These are phyloP conservation scores for Lithospermum erythrorhizon DNA, from an alignment of 257 asterid species.

Conservation along the genomic window DNA sequence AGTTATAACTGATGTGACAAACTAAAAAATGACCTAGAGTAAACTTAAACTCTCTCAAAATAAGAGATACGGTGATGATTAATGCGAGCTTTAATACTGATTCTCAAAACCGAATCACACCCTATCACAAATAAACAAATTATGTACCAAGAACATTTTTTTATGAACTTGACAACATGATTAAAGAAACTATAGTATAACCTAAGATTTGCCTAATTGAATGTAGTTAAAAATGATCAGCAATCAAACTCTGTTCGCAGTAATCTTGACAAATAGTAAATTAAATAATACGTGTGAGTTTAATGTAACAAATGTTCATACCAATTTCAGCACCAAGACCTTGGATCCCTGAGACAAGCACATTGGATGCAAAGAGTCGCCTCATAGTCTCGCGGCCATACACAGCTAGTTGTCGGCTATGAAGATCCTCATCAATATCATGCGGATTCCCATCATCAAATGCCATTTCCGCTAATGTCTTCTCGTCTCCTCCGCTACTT, in stretches of 20 bases:
- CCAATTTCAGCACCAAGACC: slow-evolving; percentile 94
- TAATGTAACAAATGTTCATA: slow-evolving; percentile 8
- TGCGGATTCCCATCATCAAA: slow-evolving; percentile 63
- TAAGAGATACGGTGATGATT: not conserved
- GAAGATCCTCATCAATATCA: slow-evolving; percentile 95
- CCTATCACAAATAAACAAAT: too few species aligned
- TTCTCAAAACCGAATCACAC: not conserved
- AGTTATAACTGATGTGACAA: too few species aligned
- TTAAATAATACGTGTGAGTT: too few species aligned
- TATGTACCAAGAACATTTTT: too few species aligned
- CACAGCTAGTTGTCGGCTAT: slow-evolving; percentile 92
- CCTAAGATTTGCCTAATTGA: too few species aligned
- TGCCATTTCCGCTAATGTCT: slow-evolving; percentile 62
- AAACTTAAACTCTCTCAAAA: not conserved
- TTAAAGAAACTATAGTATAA: too few species aligned
- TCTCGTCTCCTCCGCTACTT: slow-evolving; percentile 21
- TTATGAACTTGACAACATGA: too few species aligned
- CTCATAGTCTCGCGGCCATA: slow-evolving; percentile 96
- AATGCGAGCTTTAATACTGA: not conserved
- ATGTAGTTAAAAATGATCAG: too few species aligned
- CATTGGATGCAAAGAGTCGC: slow-evolving; percentile 73
- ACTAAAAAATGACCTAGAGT: not conserved
- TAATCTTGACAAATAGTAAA: too few species aligned
- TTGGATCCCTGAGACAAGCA: slow-evolving; percentile 81
- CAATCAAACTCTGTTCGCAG: too few species aligned